Evolutionary conservation across 768 basidiomycete genomes (phyloP).

Genomic region (Podaxis sp.): DNA sequence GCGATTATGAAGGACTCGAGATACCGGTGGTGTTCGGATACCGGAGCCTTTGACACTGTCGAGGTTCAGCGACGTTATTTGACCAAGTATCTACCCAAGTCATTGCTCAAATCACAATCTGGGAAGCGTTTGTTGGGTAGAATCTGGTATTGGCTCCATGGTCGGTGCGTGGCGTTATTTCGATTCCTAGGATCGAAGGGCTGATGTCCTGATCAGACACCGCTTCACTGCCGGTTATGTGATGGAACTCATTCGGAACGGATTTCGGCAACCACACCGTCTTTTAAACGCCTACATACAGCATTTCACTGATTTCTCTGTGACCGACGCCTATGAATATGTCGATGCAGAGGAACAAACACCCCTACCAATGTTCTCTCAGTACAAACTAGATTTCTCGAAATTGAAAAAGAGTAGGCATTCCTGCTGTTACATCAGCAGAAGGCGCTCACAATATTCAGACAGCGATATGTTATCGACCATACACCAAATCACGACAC

Average conservation of each 20-base stretch:
- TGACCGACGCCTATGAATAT: conserved; percentile 36
- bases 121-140: conserved; percentile 37
- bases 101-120: conserved; percentile 25
- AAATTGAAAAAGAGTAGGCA: conserved; percentile 41
- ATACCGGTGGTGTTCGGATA: conserved; percentile 46
- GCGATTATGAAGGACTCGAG: conserved; percentile 47
- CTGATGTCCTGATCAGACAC: conserved; percentile 30
- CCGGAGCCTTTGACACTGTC: conserved; percentile 39
- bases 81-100: conserved; percentile 34
- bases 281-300: conserved; percentile 42
- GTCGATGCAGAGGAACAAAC: conserved; percentile 29
- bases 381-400: conserved; percentile 39
- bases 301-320: conserved; percentile 37
- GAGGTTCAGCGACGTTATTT: conserved; percentile 36
- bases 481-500: conserved; percentile 37
- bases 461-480: conserved; percentile 37
- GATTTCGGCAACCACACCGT: conserved; percentile 38
- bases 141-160: conserved; percentile 45
- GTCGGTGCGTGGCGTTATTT: conserved; percentile 31
- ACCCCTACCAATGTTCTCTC: conserved; percentile 31
- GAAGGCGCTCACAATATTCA: conserved; percentile 16
- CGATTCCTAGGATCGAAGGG: neutral
- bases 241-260: conserved; percentile 37
- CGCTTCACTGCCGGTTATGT: conserved; percentile 47
- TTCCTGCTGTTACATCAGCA: neutral